Evolutionary conservation across 106 monocot species (phyloP).

Genomic region (Acorus calamus): DNA sequence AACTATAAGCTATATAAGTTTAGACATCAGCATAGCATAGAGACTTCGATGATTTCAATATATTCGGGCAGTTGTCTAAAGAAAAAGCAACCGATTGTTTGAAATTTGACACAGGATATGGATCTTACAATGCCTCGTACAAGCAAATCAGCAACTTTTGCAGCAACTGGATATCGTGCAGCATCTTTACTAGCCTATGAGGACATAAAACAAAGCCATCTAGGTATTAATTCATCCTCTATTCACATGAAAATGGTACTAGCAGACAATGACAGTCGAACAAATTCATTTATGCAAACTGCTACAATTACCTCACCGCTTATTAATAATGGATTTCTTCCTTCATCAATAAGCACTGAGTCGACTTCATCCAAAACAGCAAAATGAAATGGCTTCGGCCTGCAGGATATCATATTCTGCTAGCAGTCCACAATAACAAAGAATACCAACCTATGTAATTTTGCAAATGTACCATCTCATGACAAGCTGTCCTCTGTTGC

Average conservation of each 20-base stretch:
- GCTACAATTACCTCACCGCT: slow-evolving; percentile 78
- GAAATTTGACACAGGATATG: background rate
- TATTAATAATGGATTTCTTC: slow-evolving; percentile 93
- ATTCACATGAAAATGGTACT: background rate
- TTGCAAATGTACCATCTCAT: slow-evolving; percentile 80
- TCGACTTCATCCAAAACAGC: slow-evolving; percentile 99
- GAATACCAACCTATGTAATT: background rate
- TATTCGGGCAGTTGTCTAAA: background rate
- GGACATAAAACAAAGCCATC: slow-evolving; percentile 1
- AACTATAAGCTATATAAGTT: no score
- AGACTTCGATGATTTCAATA: no score
- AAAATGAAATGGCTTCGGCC: slow-evolving; percentile 92
- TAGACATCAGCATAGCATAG: no score
- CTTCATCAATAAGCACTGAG: slow-evolving; percentile 98
- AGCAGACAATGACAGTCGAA: no score
- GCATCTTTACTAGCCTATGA: slow-evolving; percentile 86
- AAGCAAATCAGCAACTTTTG: slow-evolving; percentile 92
- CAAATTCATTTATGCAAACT: no score
- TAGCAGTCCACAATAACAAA: slow-evolving; percentile 6
- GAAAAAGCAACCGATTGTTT: background rate
- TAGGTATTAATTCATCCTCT: background rate
- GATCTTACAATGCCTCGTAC: slow-evolving; percentile 60
- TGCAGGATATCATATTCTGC: slow-evolving; percentile 10
- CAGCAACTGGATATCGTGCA: slow-evolving; percentile 91
- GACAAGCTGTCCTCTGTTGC: slow-evolving; percentile 74